Percentiles rank a stretch among this genome's conserved stretches.
Conservation (phyloP, 768 basidiomycete genomes). For the Hericium erinaceus region DNA sequence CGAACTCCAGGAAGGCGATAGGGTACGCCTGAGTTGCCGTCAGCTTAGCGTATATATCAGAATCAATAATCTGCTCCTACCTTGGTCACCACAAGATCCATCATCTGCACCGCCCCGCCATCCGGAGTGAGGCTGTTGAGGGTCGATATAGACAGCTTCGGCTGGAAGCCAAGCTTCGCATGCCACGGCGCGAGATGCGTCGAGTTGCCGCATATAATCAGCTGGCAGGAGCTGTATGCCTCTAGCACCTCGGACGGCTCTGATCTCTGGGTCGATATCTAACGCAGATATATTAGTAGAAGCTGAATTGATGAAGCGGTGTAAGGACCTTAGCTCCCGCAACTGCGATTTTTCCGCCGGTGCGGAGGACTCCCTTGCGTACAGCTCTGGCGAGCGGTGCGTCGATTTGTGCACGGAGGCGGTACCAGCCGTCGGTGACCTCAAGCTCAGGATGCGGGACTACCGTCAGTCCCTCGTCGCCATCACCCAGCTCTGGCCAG, state of each 20-base stretch:
- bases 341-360: conserved; percentile 80
- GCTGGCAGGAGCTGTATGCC: conserved; percentile 56
- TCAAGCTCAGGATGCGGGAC: conserved; percentile 58
- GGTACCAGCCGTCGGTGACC: conserved; percentile 97
- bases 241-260: conserved; percentile 81
- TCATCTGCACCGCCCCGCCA: conserved; percentile 66
- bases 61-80: conserved; percentile 23
- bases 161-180: conserved; percentile 72
- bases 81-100: conserved; percentile 69
- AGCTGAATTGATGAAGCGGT: not conserved
- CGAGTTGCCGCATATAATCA: conserved; percentile 76
- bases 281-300: not conserved
- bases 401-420: conserved; percentile 71
- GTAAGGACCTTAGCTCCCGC: conserved; percentile 66
- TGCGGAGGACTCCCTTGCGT: conserved; percentile 49
- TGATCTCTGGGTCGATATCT: conserved; percentile 48
- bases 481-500: conserved; percentile 34
- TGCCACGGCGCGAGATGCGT: conserved; percentile 86
- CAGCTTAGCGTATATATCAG: not conserved
- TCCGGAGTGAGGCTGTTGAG: conserved; percentile 71
- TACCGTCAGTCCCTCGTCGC: conserved; percentile 28
- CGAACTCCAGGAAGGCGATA: conserved; percentile 70
- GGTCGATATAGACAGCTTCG: conserved; percentile 58
- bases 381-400: conserved; percentile 62
- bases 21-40: conserved; percentile 45